phyloP scores from a whole-genome alignment of 176 grass and related monocot species.

The Alopecurus myosuroides region DNA sequence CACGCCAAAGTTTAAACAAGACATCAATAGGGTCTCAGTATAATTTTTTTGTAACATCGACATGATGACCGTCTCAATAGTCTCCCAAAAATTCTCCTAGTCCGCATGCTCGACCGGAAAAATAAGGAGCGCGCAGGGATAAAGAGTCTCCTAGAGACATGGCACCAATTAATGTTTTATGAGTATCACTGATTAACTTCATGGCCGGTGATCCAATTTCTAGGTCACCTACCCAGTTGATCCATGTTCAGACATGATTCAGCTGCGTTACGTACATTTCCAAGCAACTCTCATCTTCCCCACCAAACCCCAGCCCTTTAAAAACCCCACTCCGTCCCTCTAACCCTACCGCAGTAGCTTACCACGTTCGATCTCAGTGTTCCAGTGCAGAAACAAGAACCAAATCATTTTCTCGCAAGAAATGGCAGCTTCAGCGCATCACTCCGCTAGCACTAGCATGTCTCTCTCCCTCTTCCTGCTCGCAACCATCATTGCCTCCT shows the following conservation, averaged over 20 bases:
- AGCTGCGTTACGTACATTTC: not conserved
- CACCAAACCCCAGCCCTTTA: not conserved
- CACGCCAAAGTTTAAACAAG: too few species aligned
- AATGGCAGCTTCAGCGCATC: conserved; percentile 28
- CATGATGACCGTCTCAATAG: too few species aligned
- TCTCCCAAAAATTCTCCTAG: too few species aligned
- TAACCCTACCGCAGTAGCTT: not conserved
- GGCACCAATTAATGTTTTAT: not conserved
- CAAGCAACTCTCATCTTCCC: conserved; percentile 22
- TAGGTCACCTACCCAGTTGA: not conserved
- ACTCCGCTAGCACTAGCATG: not conserved
- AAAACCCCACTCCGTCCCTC: not conserved
- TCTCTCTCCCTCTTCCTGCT: conserved; percentile 10
- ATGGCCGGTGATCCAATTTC: conserved; percentile 1
- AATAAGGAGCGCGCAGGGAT: too few species aligned
- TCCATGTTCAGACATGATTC: not conserved
- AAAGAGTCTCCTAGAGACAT: too few species aligned
- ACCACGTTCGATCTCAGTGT: not conserved
- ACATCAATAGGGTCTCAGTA: too few species aligned
- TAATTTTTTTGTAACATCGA: too few species aligned
- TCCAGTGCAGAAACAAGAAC: not conserved
- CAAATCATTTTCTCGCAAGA: not conserved
- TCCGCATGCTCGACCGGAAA: too few species aligned
- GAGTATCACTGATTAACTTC: not conserved
- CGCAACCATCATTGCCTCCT: not conserved